These are phyloP conservation scores for Aspergillus japonicus DNA, from an alignment of 2,329 filamentous ascomycete species.

Conservation along the genomic window DNA sequence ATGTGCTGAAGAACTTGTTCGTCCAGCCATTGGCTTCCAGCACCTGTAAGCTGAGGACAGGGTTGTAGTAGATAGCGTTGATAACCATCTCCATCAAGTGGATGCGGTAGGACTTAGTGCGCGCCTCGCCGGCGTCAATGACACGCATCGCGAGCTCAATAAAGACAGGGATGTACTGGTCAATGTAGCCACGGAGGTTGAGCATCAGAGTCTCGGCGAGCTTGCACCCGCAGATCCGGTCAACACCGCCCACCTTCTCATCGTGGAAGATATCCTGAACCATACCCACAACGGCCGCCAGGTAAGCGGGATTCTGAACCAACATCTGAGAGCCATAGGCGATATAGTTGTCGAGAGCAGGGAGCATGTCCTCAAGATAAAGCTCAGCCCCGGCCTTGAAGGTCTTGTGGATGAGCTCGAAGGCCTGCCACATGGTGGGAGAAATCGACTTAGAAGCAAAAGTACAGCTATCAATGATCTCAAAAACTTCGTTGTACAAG, in stretches of 20 bases:
- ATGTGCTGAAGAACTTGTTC: slow-evolving; percentile 97
- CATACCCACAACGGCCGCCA: slow-evolving; percentile 88
- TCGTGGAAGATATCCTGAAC: slow-evolving; percentile 92
- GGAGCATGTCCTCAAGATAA: slow-evolving; percentile 98
- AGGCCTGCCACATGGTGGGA: slow-evolving; percentile 96
- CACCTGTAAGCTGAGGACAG: slow-evolving; percentile 75
- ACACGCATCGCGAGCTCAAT: slow-evolving; percentile 85
- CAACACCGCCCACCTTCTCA: slow-evolving; percentile 86
- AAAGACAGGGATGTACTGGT: slow-evolving; percentile 85
- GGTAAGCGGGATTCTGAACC: slow-evolving; percentile 78
- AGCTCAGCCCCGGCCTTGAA: slow-evolving; percentile 97
- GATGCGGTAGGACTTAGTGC: slow-evolving; percentile 90
- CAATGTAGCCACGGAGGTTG: slow-evolving; percentile 82
- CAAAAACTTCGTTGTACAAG: slow-evolving; percentile 96
- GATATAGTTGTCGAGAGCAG: slow-evolving; percentile 95
- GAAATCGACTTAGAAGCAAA: slow-evolving; percentile 96
- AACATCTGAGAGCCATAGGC: slow-evolving; percentile 83
- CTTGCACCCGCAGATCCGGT: slow-evolving; percentile 96
- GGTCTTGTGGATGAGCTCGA: slow-evolving; percentile 92
- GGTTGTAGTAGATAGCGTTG: slow-evolving; percentile 97
- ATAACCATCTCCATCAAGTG: slow-evolving; percentile 99
- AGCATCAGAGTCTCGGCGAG: slow-evolving; percentile 96
- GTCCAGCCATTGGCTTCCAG: slow-evolving; percentile 93
- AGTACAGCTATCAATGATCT: slow-evolving; percentile 98
- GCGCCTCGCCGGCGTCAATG: slow-evolving; percentile 69